Base-by-base conservation (phyloP, 1,284 basidiomycete genomes). In the Trametes hirsuta region DNA sequence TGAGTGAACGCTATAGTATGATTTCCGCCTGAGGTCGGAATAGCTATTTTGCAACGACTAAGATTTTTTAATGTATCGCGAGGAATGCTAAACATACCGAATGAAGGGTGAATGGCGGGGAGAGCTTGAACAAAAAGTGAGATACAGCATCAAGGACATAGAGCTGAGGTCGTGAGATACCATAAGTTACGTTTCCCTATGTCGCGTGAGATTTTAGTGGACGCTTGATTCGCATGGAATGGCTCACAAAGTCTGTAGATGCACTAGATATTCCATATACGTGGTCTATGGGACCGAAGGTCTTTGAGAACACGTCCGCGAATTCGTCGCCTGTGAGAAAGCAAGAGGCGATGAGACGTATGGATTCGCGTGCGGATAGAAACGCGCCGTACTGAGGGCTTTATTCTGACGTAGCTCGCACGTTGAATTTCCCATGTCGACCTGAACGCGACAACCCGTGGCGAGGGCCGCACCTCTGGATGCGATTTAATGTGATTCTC, bases 401-500 rank as follows among this genome's bases (percentile, higher is more conserved):
- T 73, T 66, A 63, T 91, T 91, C 71, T 91, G 87, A 47, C 80
- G 78, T 41, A 92, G 71, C 46, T 92, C 87, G 62, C 78, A 79
- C 9, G 65, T 62, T 4, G 61, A 47, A 30, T 58, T 59, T 2
- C 47, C 50, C 40, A 62, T 63, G 4, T 77, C 75, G 53, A 88
- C 72, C 47, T 84, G 79, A 54, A 86, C 76, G 49, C 75, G 79
- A 72, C 91, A 93, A 2, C 82, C 84, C 3, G 91, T 91, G 1
- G 90, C 88, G 30, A 84, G 75, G 6, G 84, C 84, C 2, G 87
- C 92, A 14, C 88, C 91, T 65, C 88, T 91, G 30, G n/a, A 22
- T n/a, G 15, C 15, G 6, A 4, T 3, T 42, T n/a, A 52, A 46
- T 12, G 36, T 12, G 36, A 37, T 1, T 14, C 89, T n/a, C 12